A percentile compares a stretch with the other conserved stretches of the same genome.
phyloP scores from a whole-genome alignment of 2,329 filamentous ascomycete genomes.

The Botrytis pseudocinerea region DNA sequence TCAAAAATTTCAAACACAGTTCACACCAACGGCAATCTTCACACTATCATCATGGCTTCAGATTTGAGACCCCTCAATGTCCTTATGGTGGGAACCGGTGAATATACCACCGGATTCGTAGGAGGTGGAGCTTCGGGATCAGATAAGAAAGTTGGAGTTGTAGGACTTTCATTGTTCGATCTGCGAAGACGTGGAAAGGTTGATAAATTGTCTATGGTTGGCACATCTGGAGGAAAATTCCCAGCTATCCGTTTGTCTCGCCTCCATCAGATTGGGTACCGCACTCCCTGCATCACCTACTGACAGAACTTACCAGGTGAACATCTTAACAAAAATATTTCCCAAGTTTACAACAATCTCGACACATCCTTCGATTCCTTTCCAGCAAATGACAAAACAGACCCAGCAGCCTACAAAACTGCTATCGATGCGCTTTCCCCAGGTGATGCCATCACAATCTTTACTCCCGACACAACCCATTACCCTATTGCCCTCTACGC shows the following conservation, averaged over 20 bases:
- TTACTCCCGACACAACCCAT: slow-evolving; percentile 91
- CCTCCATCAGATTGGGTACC: neutral
- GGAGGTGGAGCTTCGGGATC: slow-evolving; percentile 79
- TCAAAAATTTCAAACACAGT: neutral
- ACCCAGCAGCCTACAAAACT: slow-evolving; percentile 81
- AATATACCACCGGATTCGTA: slow-evolving; percentile 96
- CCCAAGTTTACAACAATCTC: slow-evolving; percentile 81
- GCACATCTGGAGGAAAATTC: slow-evolving; percentile 85
- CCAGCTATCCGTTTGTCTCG: slow-evolving; percentile 74
- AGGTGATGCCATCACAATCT: slow-evolving; percentile 91
- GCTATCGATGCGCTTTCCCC: slow-evolving; percentile 81
- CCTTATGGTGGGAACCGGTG: slow-evolving; percentile 69
- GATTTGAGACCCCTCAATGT: slow-evolving; percentile 37
- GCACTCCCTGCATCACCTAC: neutral
- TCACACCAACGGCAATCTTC: neutral
- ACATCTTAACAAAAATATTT: slow-evolving; percentile 86
- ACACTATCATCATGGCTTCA: slow-evolving; percentile 19
- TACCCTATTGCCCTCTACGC: slow-evolving; percentile 91
- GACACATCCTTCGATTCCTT: slow-evolving; percentile 85
- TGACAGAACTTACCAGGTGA: slow-evolving; percentile 53
- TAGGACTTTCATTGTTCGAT: slow-evolving; percentile 87
- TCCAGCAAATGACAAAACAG: slow-evolving; percentile 69
- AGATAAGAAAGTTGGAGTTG: slow-evolving; percentile 95
- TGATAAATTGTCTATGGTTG: slow-evolving; percentile 82
- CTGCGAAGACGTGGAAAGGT: slow-evolving; percentile 87